Base-by-base conservation (phyloP, 345 rosid genomes). In the Clausena lansium region DNA sequence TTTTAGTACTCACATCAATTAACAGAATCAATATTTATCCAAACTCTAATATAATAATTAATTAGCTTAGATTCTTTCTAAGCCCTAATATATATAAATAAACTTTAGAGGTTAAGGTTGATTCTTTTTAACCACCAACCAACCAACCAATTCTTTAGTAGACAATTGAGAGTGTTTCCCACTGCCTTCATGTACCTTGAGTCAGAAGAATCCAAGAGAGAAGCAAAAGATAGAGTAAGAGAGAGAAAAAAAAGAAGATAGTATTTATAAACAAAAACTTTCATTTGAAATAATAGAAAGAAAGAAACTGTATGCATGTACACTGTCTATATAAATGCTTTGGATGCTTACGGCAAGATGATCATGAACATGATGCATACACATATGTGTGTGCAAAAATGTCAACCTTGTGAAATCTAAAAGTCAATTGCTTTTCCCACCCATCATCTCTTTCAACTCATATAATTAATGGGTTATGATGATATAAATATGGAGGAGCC, bases 371-470 rank as follows among this genome's bases (percentile, higher is more conserved):
- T 45, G 50, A 45, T 45, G 17, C 28, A 28, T 28, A 68, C 22
- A 36, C 15, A 4, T 11, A 2, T 11, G 11, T 28, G 13, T 15
- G 27, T 10, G 11, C 5, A 22, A 27, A 83, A 78, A 81, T 81
- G 86, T 84, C 86, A 79, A 83, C 85, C 81, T 79, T 77, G 67
- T 79, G 77, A 76, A 71, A 76, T 74, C 79, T 60, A 62, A 47
- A 84, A 88, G 89, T 83, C 89, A 88, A 84, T 78, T 76, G 73
- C 77, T 84, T 86, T 86, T 74, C 82, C 73, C 78, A 39, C 77
- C 67, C 58, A 69, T 68, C 50, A 33, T 73, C 62, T 64, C 82
- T 57, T 38, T 33, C 72, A 63, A 71, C 71, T 73, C 71, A 81
- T 69, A 73, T 78, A 76, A 79, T 79, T 83, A 81, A 80, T 80